phyloP scores from a whole-genome alignment of 2,329 filamentous ascomycete genomes.

The Claviceps sp. region DNA sequence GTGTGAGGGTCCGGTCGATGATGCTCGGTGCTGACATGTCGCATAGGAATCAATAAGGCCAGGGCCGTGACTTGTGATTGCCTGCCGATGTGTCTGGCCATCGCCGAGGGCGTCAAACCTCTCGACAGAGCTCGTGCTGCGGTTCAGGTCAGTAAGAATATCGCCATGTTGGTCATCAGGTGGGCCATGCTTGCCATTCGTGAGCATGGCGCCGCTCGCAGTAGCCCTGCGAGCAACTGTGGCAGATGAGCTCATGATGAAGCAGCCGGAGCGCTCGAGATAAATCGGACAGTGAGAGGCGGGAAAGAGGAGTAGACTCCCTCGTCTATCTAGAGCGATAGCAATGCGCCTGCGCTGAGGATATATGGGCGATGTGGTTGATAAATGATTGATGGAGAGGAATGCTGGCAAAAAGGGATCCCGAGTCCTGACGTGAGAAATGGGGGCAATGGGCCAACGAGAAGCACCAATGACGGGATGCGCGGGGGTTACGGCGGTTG shows the following conservation, averaged over 20 bases:
- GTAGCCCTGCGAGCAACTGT: slow-evolving; percentile 41
- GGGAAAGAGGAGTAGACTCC: neutral
- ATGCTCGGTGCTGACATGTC: slow-evolving; percentile 45
- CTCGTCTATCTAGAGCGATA: neutral
- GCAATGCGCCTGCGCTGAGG: slow-evolving; percentile 3
- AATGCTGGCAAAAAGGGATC: slow-evolving; percentile 1
- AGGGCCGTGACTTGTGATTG: slow-evolving; percentile 36
- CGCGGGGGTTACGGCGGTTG: neutral
- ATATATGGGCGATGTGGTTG: neutral
- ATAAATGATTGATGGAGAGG: neutral
- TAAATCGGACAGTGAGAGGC: neutral
- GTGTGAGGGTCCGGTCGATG: slow-evolving; percentile 38
- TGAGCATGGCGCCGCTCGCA: slow-evolving; percentile 37
- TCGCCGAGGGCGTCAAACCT: slow-evolving; percentile 31
- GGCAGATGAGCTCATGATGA: slow-evolving; percentile 42
- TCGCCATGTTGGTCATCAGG: neutral
- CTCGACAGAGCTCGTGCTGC: slow-evolving; percentile 34
- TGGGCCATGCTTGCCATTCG: slow-evolving; percentile 26
- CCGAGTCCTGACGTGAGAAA: neutral
- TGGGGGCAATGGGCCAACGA: neutral
- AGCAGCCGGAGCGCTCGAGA: neutral
- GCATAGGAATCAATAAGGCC: slow-evolving; percentile 43
- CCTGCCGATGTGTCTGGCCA: slow-evolving; percentile 33
- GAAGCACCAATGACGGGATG: slow-evolving; percentile 4
- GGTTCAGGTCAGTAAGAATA: slow-evolving; percentile 2